Conservation (phyloP, 352 stramenopile genomes). For the Saprolegnia parasitica region DNA sequence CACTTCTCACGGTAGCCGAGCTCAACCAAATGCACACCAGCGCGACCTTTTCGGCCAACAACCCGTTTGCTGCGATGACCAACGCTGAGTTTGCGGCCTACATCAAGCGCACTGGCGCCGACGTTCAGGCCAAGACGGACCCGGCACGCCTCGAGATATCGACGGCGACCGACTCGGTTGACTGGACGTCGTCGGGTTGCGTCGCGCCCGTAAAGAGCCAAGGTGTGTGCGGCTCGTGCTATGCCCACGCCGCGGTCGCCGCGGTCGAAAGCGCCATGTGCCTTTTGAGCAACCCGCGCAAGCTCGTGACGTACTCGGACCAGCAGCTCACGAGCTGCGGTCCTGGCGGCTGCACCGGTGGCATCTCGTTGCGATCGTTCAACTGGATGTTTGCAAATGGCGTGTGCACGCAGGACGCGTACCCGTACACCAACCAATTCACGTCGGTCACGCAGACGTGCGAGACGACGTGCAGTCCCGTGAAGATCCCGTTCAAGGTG, state of each 20-base stretch:
- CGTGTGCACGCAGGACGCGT: constrained; percentile 13
- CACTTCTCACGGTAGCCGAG: neutral
- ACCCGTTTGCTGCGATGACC: constrained; percentile 68
- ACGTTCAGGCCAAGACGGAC: neutral
- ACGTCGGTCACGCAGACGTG: neutral
- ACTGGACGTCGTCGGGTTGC: constrained; percentile 30
- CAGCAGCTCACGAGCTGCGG: constrained; percentile 70
- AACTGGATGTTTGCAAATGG: constrained; percentile 42
- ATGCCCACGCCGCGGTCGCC: constrained; percentile 39
- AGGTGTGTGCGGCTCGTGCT: constrained; percentile 42
- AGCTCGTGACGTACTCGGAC: constrained; percentile 42
- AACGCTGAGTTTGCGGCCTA: constrained; percentile 51
- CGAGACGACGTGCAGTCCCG: neutral
- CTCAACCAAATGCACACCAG: constrained; percentile 25
- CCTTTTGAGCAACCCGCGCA: constrained; percentile 19
- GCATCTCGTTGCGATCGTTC: constrained; percentile 51
- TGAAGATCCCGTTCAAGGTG: neutral
- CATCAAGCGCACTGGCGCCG: neutral
- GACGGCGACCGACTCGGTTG: neutral
- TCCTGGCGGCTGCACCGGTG: constrained; percentile 52
- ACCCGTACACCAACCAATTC: constrained; percentile 20
- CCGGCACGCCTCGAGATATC: neutral
- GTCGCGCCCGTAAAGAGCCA: constrained; percentile 36
- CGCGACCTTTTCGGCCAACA: constrained; percentile 58
- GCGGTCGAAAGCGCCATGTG: constrained; percentile 35